These are phyloP conservation scores for Lasiosphaeriaceae sp. DNA, from an alignment of 495 filamentous ascomycete species.

Conservation along the genomic window DNA sequence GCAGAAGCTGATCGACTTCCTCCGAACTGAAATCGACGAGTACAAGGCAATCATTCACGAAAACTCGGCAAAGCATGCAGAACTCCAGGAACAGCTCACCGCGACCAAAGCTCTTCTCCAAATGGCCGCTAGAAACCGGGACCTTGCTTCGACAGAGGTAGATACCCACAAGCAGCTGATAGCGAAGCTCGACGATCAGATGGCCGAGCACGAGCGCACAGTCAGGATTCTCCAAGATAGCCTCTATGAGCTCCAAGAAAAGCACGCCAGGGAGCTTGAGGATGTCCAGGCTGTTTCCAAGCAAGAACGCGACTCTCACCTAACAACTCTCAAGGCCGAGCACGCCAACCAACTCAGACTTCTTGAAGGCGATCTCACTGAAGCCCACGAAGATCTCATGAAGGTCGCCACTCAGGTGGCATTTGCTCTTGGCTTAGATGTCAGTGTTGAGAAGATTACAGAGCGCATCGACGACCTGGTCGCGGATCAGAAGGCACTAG, in stretches of 20 bases:
- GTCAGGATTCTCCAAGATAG: slow-evolving; percentile 46
- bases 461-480: slow-evolving; percentile 51
- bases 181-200: slow-evolving; percentile 54
- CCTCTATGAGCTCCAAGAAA: slow-evolving; percentile 39
- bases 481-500: slow-evolving; percentile 43
- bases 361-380: slow-evolving; percentile 65
- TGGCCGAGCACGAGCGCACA: slow-evolving; percentile 49
- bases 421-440: slow-evolving; percentile 49
- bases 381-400: slow-evolving; percentile 65
- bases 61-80: slow-evolving; percentile 59
- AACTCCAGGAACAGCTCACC: slow-evolving; percentile 62
- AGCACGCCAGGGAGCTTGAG: slow-evolving; percentile 46
- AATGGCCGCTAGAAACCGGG: slow-evolving; percentile 42
- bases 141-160: slow-evolving; percentile 41
- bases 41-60: slow-evolving; percentile 67
- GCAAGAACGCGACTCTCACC: slow-evolving; percentile 40
- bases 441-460: slow-evolving; percentile 51
- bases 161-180: slow-evolving; percentile 52
- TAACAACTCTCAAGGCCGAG: slow-evolving; percentile 44
- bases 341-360: slow-evolving; percentile 57
- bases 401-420: slow-evolving; percentile 57
- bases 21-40: slow-evolving; percentile 73
- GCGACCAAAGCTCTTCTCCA: slow-evolving; percentile 56
- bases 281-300: slow-evolving; percentile 40
- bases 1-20: slow-evolving; percentile 56